Evolutionary conservation across 2,329 filamentous ascomycete genomes (phyloP).

Genomic region (Botrytis galanthina): DNA sequence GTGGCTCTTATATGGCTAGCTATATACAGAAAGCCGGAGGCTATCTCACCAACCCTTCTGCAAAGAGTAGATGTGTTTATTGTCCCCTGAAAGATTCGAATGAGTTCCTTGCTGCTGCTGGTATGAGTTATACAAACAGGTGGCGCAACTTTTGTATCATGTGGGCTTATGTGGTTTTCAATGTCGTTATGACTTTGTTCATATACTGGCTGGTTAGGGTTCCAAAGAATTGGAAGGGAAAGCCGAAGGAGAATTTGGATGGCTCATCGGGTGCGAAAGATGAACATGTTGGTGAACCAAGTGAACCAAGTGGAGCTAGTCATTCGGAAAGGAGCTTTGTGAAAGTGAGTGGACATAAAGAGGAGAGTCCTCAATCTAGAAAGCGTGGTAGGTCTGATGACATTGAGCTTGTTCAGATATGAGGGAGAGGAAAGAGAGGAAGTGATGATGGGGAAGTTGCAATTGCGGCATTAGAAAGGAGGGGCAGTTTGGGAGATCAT

Average conservation of each 20-base stretch:
- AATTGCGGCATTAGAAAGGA: background rate
- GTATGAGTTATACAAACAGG: conserved; percentile 60
- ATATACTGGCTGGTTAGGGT: conserved; percentile 53
- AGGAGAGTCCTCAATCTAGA: background rate
- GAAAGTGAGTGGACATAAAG: background rate
- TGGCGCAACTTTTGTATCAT: conserved; percentile 62
- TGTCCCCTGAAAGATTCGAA: conserved; percentile 57
- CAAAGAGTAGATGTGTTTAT: conserved; percentile 54
- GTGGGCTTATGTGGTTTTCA: conserved; percentile 50
- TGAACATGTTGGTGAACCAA: background rate
- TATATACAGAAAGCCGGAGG: conserved; percentile 51
- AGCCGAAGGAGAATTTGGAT: conserved; percentile 6
- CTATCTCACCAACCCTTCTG: conserved; percentile 54
- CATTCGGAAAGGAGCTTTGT: conserved; percentile 4
- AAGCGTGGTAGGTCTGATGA: conserved; percentile 8
- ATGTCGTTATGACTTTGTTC: conserved; percentile 50
- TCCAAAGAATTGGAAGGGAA: conserved; percentile 39
- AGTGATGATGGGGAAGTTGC: background rate
- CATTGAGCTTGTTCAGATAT: conserved; percentile 10
- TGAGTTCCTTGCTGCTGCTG: conserved; percentile 59
- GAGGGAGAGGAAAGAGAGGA: background rate
- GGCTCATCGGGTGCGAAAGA: background rate
- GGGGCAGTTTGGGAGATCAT: background rate
- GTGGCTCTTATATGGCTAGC: conserved; percentile 53
- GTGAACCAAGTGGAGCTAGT: background rate